Percentiles rank a stretch among this genome's conserved stretches.
phyloP scores from a whole-genome alignment of 192 early-diverging fungal species.

The Chytriomyces sp. region DNA sequence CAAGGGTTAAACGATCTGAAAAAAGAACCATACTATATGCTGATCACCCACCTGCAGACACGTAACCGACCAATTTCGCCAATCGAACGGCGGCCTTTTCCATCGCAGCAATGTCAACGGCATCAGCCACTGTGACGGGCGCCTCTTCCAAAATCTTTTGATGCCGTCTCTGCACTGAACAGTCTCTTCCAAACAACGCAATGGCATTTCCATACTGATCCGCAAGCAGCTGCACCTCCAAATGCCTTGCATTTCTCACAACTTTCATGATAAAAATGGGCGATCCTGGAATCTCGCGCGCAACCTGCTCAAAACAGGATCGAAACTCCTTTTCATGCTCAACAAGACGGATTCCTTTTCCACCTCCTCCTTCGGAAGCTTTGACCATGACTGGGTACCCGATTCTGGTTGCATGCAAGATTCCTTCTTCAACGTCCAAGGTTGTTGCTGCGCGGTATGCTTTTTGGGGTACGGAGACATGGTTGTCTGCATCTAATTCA shows the following conservation, averaged over 20 bases:
- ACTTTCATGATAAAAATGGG: constrained; percentile 99
- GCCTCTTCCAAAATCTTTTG: constrained; percentile 99
- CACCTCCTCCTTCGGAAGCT: constrained; percentile 98
- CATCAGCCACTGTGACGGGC: constrained; percentile 79
- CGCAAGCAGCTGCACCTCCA: constrained; percentile 96
- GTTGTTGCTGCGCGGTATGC: constrained; percentile 85
- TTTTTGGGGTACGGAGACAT: constrained; percentile 80
- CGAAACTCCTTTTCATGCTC: constrained; percentile 74
- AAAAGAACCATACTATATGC: background rate
- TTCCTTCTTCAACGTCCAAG: constrained; percentile 82
- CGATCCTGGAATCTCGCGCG: constrained; percentile 94
- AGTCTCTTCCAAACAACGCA: constrained; percentile 97
- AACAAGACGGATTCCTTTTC: constrained; percentile 98
- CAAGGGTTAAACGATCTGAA: constrained; percentile 13
- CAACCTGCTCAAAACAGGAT: constrained; percentile 83
- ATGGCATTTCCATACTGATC: constrained; percentile 98
- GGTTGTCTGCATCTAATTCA: constrained; percentile 67
- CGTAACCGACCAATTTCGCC: constrained; percentile 92
- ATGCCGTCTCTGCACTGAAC: constrained; percentile 96
- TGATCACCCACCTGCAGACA: constrained; percentile 71
- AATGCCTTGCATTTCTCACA: constrained; percentile 90
- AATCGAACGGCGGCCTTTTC: constrained; percentile 96
- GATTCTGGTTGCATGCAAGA: constrained; percentile 82
- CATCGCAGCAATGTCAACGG: constrained; percentile 77
- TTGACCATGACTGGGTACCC: constrained; percentile 99